phyloP scores from a whole-genome alignment of 306 rosid genomes.

The Prunus salicina region DNA sequence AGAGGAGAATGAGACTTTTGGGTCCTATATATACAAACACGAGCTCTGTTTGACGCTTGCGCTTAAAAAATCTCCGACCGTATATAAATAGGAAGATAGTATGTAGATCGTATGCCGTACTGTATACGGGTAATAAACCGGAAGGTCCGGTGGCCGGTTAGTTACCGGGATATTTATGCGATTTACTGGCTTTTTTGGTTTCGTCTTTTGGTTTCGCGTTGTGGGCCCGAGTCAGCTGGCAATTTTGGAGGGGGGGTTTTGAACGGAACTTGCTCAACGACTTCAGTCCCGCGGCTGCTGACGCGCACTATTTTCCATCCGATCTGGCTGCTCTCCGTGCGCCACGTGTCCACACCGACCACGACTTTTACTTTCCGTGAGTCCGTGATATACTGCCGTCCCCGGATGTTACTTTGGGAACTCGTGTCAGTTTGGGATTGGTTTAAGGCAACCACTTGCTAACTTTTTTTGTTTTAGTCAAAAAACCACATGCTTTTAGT shows the following conservation, averaged over 20 bases:
- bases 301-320: slow-evolving; percentile 40
- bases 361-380: background rate
- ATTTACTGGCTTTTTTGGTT: background rate
- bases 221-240: slow-evolving; percentile 24
- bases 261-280: background rate
- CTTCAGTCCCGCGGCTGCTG: slow-evolving; percentile 27
- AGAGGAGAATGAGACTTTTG: background rate
- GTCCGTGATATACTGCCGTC: slow-evolving; percentile 46
- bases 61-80: background rate
- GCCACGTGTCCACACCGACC: slow-evolving; percentile 37
- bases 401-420: background rate
- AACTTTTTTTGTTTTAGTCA: background rate
- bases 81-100: background rate
- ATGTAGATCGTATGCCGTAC: background rate
- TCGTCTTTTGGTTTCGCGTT: no score
- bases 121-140: background rate
- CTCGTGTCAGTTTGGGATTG: slow-evolving; percentile 39
- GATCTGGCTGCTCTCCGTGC: slow-evolving; percentile 9
- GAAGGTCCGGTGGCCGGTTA: slow-evolving; percentile 1
- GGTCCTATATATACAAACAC: slow-evolving; percentile 10
- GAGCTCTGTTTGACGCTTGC: background rate
- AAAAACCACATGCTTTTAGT: no score
- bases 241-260: background rate
- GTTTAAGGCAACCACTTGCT: background rate
- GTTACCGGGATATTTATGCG: background rate